Evolutionary conservation across 345 rosid species (phyloP).

Genomic region (Lepidium aucheri): DNA sequence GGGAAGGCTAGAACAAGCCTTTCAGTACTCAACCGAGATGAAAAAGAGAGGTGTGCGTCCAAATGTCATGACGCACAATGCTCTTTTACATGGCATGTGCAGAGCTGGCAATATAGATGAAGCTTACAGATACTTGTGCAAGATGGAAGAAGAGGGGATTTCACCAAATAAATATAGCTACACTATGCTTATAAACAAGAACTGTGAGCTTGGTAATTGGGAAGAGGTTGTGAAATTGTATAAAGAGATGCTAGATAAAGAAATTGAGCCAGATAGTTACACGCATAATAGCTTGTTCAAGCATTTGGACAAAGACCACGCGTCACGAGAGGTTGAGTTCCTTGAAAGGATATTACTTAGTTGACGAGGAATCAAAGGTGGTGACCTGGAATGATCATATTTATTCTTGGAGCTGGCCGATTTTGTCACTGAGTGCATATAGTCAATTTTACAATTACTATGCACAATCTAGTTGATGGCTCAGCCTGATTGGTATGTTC

Average conservation of each 20-base stretch:
- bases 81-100: conserved; percentile 57
- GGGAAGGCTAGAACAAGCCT: conserved; percentile 49
- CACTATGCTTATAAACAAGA: conserved; percentile 59
- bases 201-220: conserved; percentile 44
- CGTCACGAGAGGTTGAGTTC: conserved; percentile 33
- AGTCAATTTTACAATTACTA: conserved; percentile 9
- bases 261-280: conserved; percentile 50
- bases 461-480: conserved; percentile 17
- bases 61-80: conserved; percentile 65
- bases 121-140: conserved; percentile 45
- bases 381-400: conserved; percentile 5
- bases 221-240: conserved; percentile 57
- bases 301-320: conserved; percentile 43
- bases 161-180: conserved; percentile 59
- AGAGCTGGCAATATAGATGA: conserved; percentile 37
- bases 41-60: conserved; percentile 43
- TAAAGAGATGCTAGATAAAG: conserved; percentile 56
- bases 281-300: conserved; percentile 51
- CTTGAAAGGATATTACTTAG: conserved; percentile 41
- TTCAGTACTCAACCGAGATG: conserved; percentile 50
- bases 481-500: conserved; percentile 25
- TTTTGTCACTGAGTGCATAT: conserved; percentile 5
- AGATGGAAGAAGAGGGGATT: conserved; percentile 52
- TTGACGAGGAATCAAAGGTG: conserved; percentile 11
- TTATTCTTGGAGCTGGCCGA: conserved; percentile 11